Evolutionary conservation across 352 stramenopile species (phyloP), one percentile per base, ranked within the genome.

Genomic region (Phytophthora nicotianae): DNA sequence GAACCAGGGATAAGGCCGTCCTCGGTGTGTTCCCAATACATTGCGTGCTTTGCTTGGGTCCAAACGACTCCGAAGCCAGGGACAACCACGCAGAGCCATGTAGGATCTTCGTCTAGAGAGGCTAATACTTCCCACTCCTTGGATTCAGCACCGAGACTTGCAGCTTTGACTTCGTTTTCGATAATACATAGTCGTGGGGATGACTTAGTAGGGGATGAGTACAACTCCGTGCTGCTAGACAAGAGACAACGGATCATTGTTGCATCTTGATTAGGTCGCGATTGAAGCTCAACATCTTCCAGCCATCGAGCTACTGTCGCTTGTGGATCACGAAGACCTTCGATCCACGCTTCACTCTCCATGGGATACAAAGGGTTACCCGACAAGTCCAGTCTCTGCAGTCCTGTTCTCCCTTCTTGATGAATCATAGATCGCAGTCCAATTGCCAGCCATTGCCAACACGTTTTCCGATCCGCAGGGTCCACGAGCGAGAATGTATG

Each of bases 391-490:
- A 76, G 27, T 32, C 55, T 62, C 57, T 50, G 50, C 8, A 76
- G 55, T 35, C 48, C 56, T 38, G 50, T 37, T 6, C 35, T 24
- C 26, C 38, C 27, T 43, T 55, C 29, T 8, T 32, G 26, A 38
- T 27, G 20, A 20, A 38, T 54, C 40, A 56, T 50, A 4, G 55
- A 42, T 7, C 56, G 62, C 45, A 75, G 67, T 41, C 55, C 62
- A 42, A 75, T 65, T 10, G 62, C 68, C 29, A 72, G 19, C 68
- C 68, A 75, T 33, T 75, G 62, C 68, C 68, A 75, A 40, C 68
- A 72, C 19, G 11, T 50, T n/a, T 52, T 63, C 16, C 68, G 68
- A 21, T 75, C 62, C 11, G 6, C 52, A 35, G 68, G 38, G 37
- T 75, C 68, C 13, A 72, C 49, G 10, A 75, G 33, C n/a, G 68